Conservation (phyloP, 768 basidiomycete genomes). For the Lentinula boryana region DNA sequence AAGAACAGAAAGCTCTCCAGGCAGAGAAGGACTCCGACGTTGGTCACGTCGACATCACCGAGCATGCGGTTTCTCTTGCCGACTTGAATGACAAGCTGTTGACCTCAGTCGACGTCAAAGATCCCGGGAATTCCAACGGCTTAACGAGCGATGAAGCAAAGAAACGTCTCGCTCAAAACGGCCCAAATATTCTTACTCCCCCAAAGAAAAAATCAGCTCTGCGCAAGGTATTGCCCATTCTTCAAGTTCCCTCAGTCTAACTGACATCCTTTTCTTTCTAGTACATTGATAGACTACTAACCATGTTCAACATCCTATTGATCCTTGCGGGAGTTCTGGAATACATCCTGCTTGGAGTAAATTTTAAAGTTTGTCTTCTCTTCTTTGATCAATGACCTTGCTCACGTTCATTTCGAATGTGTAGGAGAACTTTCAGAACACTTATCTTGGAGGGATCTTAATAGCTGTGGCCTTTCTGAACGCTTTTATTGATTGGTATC, state of each 20-base stretch:
- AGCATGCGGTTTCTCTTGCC: conserved; percentile 43
- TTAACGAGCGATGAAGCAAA: conserved; percentile 49
- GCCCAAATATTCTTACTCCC: conserved; percentile 59
- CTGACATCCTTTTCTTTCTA: conserved; percentile 16
- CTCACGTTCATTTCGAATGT: conserved; percentile 11
- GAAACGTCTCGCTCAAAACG: conserved; percentile 47
- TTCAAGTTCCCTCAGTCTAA: conserved; percentile 5
- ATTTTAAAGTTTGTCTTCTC: conserved; percentile 40
- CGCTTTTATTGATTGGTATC: conserved; percentile 65
- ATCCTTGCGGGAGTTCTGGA: conserved; percentile 62
- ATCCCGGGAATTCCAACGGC: conserved; percentile 44
- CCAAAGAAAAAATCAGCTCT: conserved; percentile 62
- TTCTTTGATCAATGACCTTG: not conserved
- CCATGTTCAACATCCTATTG: conserved; percentile 61
- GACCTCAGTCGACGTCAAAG: conserved; percentile 47
- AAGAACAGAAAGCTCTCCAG: conserved; percentile 33
- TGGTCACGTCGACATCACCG: conserved; percentile 50
- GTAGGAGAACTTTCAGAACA: conserved; percentile 56
- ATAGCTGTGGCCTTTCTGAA: conserved; percentile 65
- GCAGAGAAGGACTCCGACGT: conserved; percentile 19
- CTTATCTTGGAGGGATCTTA: conserved; percentile 65
- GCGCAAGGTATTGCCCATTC: conserved; percentile 40
- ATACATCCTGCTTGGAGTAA: conserved; percentile 57
- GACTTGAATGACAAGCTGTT: conserved; percentile 33
- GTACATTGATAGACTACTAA: conserved; percentile 60